Evolutionary conservation across 2,329 filamentous ascomycete species (phyloP), one percentile per base, ranked within the genome.

Genomic region (Coleophoma crateriformis): DNA sequence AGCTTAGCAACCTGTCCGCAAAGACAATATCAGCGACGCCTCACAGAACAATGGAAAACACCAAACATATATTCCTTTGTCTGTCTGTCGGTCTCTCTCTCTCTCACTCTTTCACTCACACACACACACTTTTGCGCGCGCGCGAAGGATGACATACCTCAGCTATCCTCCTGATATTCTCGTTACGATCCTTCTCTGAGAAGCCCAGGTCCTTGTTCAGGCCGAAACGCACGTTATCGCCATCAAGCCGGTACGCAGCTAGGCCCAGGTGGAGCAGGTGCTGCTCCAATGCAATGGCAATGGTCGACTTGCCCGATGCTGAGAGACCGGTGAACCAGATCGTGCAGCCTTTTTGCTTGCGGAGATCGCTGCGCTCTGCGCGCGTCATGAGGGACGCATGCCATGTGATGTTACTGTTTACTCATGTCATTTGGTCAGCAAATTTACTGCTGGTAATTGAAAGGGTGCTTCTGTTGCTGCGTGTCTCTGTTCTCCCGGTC

Each of bases 321-420:
- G 89, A 95, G 57, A 99, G 88, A 48, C 94, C 94, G 1, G 94
- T 99, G 67, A 99, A 88, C 94, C 94, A 99, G 73, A 99, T 85
- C 50, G 94, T 99, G 68, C 95, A 86, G 67, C 94, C 94, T 59
- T 82, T 81, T 72, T 99, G 94, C 69, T 85, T 82, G 71, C 90
- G 88, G 60, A 81, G 73, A 58, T 77, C 67, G 70, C 81, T 85
- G 70, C 88, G 87, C 79, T 94, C 88, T 54, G 75, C 70, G 71
- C 88, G 87, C 49, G 86, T 87, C 66, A 94, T 85, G 54, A 86
- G 54, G 12, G 60, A 88, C 8, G 84, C 77, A 76, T 94, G 88
- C 88, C 88, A 94, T 69, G 88, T 92, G 69, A 94, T 92, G 78
- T 94, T 94, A 68, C 88, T 94, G 46, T 50, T 3, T 12, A 13